Evolutionary conservation across 495 filamentous ascomycete genomes (phyloP).

Genomic region (Bacidia rubella): DNA sequence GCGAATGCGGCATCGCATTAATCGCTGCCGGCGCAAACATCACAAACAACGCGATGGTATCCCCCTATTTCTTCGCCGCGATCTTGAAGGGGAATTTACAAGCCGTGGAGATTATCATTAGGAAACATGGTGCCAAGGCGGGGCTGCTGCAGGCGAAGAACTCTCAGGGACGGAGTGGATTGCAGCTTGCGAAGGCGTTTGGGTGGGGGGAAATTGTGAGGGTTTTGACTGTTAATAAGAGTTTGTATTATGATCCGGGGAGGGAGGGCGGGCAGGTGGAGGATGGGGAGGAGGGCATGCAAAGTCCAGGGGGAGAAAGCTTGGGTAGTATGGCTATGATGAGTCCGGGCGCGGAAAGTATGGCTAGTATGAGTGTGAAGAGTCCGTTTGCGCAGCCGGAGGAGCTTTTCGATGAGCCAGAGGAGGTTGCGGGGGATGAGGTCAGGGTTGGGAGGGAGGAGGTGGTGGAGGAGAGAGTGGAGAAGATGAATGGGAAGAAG

Average conservation of each 20-base stretch:
- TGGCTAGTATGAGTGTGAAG: not conserved
- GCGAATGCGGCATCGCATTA: not conserved
- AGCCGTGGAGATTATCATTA: conserved; percentile 6
- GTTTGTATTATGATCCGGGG: not conserved
- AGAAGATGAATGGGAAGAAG: conserved; percentile 1
- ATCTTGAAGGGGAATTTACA: conserved; percentile 4
- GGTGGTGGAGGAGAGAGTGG: conserved; percentile 3
- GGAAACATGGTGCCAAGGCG: conserved; percentile 3
- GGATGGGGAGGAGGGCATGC: no score
- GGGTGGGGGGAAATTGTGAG: conserved; percentile 4
- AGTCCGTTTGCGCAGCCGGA: not conserved
- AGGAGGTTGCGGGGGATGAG: not conserved
- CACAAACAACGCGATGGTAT: not conserved
- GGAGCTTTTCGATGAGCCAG: not conserved
- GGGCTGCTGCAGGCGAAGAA: conserved; percentile 6
- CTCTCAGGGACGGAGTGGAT: conserved; percentile 4
- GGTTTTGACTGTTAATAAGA: not conserved
- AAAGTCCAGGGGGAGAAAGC: not conserved
- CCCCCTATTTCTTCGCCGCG: conserved; percentile 6
- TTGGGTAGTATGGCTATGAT: not conserved
- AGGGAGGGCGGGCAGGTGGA: not conserved
- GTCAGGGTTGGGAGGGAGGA: no score
- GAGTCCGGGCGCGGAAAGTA: not conserved
- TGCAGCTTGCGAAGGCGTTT: conserved; percentile 7
- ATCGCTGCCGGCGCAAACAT: conserved; percentile 6